Conservation (phyloP, 305 asterid species). For the Plantago coronopus region DNA sequence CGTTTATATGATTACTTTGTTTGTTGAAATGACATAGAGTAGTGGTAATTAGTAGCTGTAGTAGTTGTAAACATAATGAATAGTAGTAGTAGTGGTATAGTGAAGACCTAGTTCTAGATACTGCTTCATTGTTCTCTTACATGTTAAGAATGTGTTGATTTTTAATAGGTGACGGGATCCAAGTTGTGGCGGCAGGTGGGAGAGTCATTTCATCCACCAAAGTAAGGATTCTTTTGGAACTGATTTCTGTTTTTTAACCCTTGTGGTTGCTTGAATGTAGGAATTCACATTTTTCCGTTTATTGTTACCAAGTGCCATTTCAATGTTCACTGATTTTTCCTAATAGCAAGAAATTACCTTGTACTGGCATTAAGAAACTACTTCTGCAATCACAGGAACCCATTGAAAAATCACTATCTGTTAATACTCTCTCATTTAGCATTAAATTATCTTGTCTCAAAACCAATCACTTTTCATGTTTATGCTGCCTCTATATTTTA, state of each 20-base stretch:
- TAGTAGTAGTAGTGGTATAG: no score
- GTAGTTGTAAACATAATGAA: no score
- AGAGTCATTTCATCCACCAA: slow-evolving; percentile 97
- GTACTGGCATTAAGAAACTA: background rate
- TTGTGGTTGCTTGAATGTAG: background rate
- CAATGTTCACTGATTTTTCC: background rate
- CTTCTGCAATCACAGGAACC: background rate
- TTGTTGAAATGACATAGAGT: no score
- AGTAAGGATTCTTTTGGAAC: slow-evolving; percentile 44
- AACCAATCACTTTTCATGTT: no score
- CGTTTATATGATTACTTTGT: no score
- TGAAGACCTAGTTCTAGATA: no score
- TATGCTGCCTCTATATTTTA: no score
- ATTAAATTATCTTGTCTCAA: no score
- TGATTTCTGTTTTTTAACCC: background rate
- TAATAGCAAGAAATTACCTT: background rate
- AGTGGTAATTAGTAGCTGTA: no score
- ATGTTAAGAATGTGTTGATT: slow-evolving; percentile 19
- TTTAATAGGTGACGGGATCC: slow-evolving; percentile 77
- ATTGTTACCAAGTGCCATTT: background rate
- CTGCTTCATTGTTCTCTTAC: no score
- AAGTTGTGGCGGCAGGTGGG: slow-evolving; percentile 99
- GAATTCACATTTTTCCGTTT: background rate
- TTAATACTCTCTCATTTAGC: no score
- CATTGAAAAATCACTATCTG: background rate